Conservation (phyloP, 1,139 yeast species). For the Saccharomyces hybrid region DNA sequence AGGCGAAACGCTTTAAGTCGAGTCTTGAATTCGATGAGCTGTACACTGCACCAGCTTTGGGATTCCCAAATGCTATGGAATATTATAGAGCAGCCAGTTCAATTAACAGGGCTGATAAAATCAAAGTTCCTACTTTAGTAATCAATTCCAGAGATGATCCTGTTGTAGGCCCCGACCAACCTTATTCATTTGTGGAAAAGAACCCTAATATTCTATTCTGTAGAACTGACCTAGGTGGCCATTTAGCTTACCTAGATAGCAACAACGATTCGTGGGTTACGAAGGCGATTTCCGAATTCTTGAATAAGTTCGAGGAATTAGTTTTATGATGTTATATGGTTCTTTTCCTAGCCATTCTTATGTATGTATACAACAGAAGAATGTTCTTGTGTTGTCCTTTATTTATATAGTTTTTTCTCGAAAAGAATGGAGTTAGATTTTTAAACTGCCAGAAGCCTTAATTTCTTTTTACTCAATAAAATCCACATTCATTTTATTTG, state of each 20-base stretch:
- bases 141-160: constrained; percentile 80
- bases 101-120: constrained; percentile 44
- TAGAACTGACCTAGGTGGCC: constrained; percentile 80
- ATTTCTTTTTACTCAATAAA: neutral
- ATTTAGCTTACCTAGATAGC: constrained; percentile 55
- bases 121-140: constrained; percentile 61
- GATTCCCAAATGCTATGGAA: constrained; percentile 60
- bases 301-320: constrained; percentile 43
- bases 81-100: constrained; percentile 71
- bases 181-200: constrained; percentile 47
- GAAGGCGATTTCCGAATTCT: constrained; percentile 53
- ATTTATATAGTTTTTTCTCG: neutral
- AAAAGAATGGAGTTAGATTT: neutral
- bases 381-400: neutral
- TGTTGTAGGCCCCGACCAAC: constrained; percentile 60
- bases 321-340: constrained; percentile 21
- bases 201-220: constrained; percentile 67
- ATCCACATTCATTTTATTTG: constrained; percentile 5
- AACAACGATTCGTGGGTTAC: constrained; percentile 70
- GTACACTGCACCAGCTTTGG: constrained; percentile 68
- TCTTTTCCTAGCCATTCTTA: neutral
- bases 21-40: constrained; percentile 58
- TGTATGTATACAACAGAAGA: neutral
- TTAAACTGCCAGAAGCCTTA: neutral
- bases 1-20: constrained; percentile 33